Evolutionary conservation across 2,329 filamentous ascomycete species (phyloP), one percentile per base, ranked within the genome.

Genomic region (Corniculantispora saksenae): DNA sequence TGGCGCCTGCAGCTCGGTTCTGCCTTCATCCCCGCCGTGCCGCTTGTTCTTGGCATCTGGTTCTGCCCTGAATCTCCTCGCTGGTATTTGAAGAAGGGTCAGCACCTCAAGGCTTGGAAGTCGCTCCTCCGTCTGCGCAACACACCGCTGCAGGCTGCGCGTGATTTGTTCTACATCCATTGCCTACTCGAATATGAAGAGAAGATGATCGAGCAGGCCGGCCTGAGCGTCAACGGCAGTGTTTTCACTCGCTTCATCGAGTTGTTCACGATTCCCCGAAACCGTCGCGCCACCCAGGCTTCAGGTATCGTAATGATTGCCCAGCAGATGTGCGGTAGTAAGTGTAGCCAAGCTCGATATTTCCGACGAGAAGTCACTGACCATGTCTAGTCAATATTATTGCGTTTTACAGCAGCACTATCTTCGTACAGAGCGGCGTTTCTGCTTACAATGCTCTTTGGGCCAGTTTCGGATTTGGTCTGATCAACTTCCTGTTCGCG

Each of bases 251-350:
- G 86, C 19, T 83, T 86, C 51, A 66, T 82, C 23, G 84, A 89
- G 69, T 76, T 86, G 1, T 86, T 89, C 68, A 86, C 83, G 1
- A 81, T 89, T 57, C 82, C 86, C 0, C 80, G 87, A 40, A 78
- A 86, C 9, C 79, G 86, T 6, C 81, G 86, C 48, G 90, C 90
- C 0, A 91, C 88, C 0, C 81, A 87, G 61, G 90, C 89, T 1
- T 87, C 89, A 0, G 86, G 85, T 67, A 85, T 85, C 1, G 88
- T 91, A 69, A 92, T 92, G 88, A 86, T 88, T 69, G 80, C 79
- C 0, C 86, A 89, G 70, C 86, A 89, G 71, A 83, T 89, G 78
- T 87, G 85, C 66, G 86, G 85, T 48, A 83, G 72, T 71, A 75
- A 71, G 71, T 70, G 50, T 2, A 48, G 6, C 2, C 40, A 21